Percentiles rank a stretch among this genome's conserved stretches.
phyloP scores from a whole-genome alignment of 345 rosid genomes.

The Eucalyptus erythrocorys region DNA sequence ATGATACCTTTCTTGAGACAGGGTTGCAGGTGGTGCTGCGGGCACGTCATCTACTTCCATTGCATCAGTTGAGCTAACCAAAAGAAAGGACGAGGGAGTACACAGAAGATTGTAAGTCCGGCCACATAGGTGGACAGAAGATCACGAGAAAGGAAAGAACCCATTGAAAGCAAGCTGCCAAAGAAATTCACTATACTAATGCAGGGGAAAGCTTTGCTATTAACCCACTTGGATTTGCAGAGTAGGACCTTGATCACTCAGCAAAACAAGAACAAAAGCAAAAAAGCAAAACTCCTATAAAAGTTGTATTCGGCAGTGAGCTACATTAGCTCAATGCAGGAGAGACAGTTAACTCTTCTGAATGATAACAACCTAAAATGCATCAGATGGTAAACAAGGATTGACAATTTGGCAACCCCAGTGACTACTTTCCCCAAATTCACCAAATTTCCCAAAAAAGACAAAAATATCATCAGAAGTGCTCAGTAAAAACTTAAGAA shows the following conservation, averaged over 20 bases:
- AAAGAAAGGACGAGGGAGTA: background rate
- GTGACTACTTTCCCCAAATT: background rate
- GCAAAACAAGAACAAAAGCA: background rate
- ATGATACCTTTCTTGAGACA: conserved; percentile 53
- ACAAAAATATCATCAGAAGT: background rate
- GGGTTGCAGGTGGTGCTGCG: conserved; percentile 21
- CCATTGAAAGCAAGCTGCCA: background rate
- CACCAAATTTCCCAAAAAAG: background rate
- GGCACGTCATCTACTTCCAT: conserved; percentile 86
- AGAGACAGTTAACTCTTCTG: background rate
- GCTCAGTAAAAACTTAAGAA: background rate
- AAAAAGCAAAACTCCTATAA: background rate
- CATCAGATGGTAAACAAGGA: background rate
- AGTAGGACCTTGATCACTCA: background rate
- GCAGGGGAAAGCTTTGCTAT: background rate
- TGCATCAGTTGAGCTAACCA: conserved; percentile 24
- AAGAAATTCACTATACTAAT: background rate
- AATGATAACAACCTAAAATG: background rate
- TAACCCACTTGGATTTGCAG: background rate
- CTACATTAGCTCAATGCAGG: background rate
- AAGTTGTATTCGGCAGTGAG: background rate
- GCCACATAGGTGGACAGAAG: background rate
- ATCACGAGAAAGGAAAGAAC: background rate
- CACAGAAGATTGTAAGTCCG: background rate
- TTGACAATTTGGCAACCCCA: background rate